These are phyloP conservation scores for Fusarium sp. DNA, from an alignment of 2,329 filamentous ascomycete species.

Conservation along the genomic window DNA sequence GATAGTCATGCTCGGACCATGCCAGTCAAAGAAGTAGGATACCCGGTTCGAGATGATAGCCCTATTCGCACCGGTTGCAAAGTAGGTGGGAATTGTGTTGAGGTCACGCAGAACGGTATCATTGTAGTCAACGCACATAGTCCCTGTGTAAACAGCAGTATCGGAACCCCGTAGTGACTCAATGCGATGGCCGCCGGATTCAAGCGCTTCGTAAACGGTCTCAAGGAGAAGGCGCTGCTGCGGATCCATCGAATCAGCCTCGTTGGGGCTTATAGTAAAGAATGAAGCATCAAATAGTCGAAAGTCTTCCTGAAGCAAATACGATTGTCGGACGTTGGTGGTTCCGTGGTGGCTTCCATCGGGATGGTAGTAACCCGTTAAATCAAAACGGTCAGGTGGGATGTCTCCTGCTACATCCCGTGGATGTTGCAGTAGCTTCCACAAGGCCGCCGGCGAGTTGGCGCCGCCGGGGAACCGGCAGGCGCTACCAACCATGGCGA, in stretches of 20 bases:
- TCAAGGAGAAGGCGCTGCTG: background rate
- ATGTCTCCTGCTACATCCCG: background rate
- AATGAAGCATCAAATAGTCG: background rate
- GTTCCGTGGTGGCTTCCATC: background rate
- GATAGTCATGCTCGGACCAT: slow-evolving; percentile 18
- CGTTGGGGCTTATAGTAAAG: background rate
- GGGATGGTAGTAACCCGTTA: background rate
- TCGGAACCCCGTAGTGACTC: slow-evolving; percentile 8
- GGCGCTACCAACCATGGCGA: slow-evolving; percentile 26
- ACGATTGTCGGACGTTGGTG: background rate
- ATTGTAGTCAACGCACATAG: slow-evolving; percentile 15
- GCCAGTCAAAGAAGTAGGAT: slow-evolving; percentile 20
- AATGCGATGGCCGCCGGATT: slow-evolving; percentile 5
- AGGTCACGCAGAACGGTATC: background rate
- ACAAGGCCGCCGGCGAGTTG: background rate
- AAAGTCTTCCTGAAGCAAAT: background rate
- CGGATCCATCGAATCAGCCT: background rate
- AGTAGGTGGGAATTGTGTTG: background rate
- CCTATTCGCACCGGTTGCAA: background rate
- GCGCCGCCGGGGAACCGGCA: background rate
- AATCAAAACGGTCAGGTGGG: background rate
- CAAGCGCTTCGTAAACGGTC: background rate
- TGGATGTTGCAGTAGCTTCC: background rate
- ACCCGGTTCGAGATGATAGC: slow-evolving; percentile 32
- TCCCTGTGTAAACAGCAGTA: slow-evolving; percentile 22